Evolutionary conservation across 2,329 filamentous ascomycete genomes (phyloP), one percentile per base, ranked within the genome.

Genomic region (Furcasterigmium furcatum): DNA sequence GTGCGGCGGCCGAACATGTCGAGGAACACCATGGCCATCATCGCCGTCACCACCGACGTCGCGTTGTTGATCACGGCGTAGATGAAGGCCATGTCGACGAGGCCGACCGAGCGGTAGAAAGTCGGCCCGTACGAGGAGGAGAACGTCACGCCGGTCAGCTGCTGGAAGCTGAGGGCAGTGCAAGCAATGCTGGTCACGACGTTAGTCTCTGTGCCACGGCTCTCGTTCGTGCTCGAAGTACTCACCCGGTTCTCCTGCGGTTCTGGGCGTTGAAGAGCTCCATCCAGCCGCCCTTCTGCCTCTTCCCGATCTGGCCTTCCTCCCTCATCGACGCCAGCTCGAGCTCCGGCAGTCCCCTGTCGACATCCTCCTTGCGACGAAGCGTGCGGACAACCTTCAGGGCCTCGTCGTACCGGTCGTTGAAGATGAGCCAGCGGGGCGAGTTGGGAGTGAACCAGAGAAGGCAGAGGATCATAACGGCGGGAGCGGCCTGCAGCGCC

Each of bases 91-190:
- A 54, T 54, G 34, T 27, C 24, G 24, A 27, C 24, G 39, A 45
- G 19, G 45, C 22, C 6, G 48, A 45, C 13, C 7, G 24, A 27
- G 7, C 24, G 24, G 24, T 27, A 27, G 12, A 27, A 27, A 57
- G 90, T 89, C 41, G 83, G 85, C 59, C 91, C 86, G 60, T 89
- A 90, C 52, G 84, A 27, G 80, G 29, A 91, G 73, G 0, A 86
- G 82, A 20, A 86, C 74, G 38, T 80, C 70, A 20, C 84, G 52
- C 87, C 87, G 0, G 87, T 90, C 84, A 91, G 88, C 61, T 91
- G 87, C 24, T 27, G 24, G 24, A 27, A 27, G 24, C 24, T 27
- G 7, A 27, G 7, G 24, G 12, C 7, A 12, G 24, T 7, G 24
- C 24, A 27, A 12, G 24, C 24, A 27, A 27, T 27, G 7, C 24